phyloP scores from a whole-genome alignment of 2,329 filamentous ascomycete genomes.

The Albifimbria verrucaria region DNA sequence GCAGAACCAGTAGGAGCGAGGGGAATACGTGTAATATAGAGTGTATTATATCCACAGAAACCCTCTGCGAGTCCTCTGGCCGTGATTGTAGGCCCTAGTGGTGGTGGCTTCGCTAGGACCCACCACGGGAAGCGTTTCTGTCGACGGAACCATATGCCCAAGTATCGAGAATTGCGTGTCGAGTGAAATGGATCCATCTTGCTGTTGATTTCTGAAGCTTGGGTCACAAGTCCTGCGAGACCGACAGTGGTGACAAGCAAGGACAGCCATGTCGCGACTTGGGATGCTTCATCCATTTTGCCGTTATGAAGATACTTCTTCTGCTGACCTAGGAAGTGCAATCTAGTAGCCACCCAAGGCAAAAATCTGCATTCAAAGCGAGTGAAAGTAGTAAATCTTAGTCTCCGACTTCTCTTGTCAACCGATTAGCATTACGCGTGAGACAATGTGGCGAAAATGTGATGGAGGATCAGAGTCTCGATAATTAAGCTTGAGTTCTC shows the following conservation, averaged over 20 bases:
- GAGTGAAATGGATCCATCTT: constrained; percentile 1
- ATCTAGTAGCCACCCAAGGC: too few species aligned
- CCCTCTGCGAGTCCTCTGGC: neutral
- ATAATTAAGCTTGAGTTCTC: too few species aligned
- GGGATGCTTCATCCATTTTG: neutral
- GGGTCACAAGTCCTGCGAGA: neutral
- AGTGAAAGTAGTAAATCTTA: too few species aligned
- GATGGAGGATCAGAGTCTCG: too few species aligned
- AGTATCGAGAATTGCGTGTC: neutral
- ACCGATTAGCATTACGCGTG: too few species aligned
- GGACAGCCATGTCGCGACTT: neutral
- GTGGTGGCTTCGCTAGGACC: neutral
- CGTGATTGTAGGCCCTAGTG: neutral
- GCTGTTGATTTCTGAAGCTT: neutral
- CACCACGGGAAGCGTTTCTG: neutral
- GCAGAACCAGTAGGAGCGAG: neutral
- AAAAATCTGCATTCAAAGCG: too few species aligned
- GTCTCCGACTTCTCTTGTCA: too few species aligned
- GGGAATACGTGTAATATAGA: neutral
- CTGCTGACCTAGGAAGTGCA: too few species aligned
- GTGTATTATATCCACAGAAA: neutral
- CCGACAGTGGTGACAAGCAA: neutral
- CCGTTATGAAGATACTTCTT: too few species aligned
- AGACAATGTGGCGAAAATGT: too few species aligned
- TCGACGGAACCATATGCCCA: neutral